Conservation (phyloP, 1,284 basidiomycete genomes). For the Cystobasidiaceae sp. region DNA sequence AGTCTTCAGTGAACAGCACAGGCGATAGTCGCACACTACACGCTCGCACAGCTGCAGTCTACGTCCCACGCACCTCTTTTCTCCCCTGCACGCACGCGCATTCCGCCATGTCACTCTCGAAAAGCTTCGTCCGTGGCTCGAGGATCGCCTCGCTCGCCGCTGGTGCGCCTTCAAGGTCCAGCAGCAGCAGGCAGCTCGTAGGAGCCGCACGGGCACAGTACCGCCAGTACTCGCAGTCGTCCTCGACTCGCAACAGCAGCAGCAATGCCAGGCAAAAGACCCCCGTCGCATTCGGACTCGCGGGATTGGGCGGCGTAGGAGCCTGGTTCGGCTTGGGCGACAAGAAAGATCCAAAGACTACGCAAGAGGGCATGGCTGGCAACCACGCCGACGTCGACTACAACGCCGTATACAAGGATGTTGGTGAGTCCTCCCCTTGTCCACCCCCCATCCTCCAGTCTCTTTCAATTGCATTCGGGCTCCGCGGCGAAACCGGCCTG, state of each 20-base stretch:
- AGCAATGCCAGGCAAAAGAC: slow-evolving; percentile 17
- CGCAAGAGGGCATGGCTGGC: slow-evolving; percentile 35
- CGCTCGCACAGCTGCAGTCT: slow-evolving; percentile 1
- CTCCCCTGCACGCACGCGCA: background rate
- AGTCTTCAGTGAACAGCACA: no score
- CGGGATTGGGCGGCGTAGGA: slow-evolving; percentile 33
- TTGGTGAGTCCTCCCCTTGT: slow-evolving; percentile 47
- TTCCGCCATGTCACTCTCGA: slow-evolving; percentile 6
- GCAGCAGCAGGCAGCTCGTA: background rate
- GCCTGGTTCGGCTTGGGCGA: slow-evolving; percentile 28
- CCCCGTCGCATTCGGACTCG: slow-evolving; percentile 33
- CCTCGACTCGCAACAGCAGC: background rate
- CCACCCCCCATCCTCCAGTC: background rate
- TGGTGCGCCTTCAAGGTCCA: background rate
- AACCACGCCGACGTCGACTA: slow-evolving; percentile 38
- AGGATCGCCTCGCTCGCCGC: slow-evolving; percentile 4
- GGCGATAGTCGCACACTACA: background rate
- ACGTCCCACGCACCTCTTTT: background rate
- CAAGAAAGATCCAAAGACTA: slow-evolving; percentile 32
- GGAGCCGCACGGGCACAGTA: background rate
- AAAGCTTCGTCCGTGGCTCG: slow-evolving; percentile 18
- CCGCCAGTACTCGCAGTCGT: background rate
- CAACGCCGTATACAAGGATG: slow-evolving; percentile 67
- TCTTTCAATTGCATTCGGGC: background rate
- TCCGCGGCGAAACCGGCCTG: no score